A percentile compares a stretch with the other conserved stretches of the same genome.
Evolutionary conservation across 2,329 filamentous ascomycete species (phyloP).

Genomic region (Aspergillus sp.): DNA sequence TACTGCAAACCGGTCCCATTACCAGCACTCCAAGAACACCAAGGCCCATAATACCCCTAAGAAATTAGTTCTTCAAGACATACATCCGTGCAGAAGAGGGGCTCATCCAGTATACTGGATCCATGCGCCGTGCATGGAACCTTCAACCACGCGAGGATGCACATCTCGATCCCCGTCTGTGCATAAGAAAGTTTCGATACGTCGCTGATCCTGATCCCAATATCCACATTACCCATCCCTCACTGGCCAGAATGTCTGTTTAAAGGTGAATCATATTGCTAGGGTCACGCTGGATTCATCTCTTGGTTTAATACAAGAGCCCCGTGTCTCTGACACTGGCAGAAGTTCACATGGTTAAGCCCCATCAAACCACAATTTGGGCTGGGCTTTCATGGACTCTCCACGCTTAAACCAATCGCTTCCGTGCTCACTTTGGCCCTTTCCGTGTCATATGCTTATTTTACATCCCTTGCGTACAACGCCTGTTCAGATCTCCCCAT

Average conservation of each 20-base stretch:
- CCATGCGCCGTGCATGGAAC: neutral
- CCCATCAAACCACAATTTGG: neutral
- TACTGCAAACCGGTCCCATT: neutral
- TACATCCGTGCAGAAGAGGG: neutral
- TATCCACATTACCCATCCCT: neutral
- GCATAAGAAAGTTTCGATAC: slow-evolving; percentile 17
- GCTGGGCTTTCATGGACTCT: neutral
- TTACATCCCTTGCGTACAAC: slow-evolving; percentile 23
- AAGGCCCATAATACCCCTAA: neutral
- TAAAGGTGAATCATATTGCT: neutral
- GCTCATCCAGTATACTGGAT: neutral
- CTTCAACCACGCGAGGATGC: slow-evolving; percentile 1
- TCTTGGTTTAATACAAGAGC: neutral
- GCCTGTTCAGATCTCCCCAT: slow-evolving; percentile 9
- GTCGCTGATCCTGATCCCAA: slow-evolving; percentile 13
- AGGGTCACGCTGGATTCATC: neutral
- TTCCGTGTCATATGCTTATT: slow-evolving; percentile 16
- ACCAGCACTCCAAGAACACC: neutral
- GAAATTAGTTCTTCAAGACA: neutral
- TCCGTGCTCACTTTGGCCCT: slow-evolving; percentile 10
- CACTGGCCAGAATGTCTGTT: slow-evolving; percentile 2
- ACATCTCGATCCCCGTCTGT: slow-evolving; percentile 5
- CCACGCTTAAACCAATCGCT: slow-evolving; percentile 5
- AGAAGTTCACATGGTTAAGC: neutral
- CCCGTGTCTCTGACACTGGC: neutral